Conservation (phyloP, 352 stramenopile species). For the Globisporangium megalacanthum region DNA sequence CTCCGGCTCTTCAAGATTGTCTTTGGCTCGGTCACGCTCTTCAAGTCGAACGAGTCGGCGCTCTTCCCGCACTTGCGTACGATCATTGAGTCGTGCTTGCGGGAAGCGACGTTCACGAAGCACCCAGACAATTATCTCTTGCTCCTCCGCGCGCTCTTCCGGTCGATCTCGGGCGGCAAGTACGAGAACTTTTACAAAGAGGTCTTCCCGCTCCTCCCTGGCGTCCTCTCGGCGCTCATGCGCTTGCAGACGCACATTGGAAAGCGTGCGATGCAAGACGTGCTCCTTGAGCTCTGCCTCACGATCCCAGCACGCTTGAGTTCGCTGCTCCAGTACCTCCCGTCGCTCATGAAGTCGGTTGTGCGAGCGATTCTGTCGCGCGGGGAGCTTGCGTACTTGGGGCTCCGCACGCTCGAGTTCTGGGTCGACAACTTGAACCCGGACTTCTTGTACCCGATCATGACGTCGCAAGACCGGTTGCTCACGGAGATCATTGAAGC, state of each 20-base stretch:
- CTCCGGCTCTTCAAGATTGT: constrained; percentile 94
- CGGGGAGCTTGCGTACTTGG: constrained; percentile 94
- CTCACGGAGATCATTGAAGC: constrained; percentile 94
- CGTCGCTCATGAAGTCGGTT: constrained; percentile 94
- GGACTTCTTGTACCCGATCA: constrained; percentile 94
- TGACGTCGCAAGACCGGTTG: constrained; percentile 84
- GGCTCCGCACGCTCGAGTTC: constrained; percentile 95
- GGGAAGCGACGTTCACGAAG: constrained; percentile 86
- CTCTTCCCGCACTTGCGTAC: constrained; percentile 92
- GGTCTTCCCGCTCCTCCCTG: constrained; percentile 91
- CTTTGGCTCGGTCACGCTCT: constrained; percentile 94
- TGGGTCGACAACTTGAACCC: constrained; percentile 99
- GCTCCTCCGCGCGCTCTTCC: constrained; percentile 92
- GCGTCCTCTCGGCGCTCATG: constrained; percentile 92
- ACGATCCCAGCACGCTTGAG: constrained; percentile 95
- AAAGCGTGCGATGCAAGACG: constrained; percentile 83
- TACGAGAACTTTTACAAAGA: constrained; percentile 99
- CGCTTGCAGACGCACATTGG: constrained; percentile 89
- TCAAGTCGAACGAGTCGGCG: constrained; percentile 94
- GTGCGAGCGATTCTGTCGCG: constrained; percentile 92
- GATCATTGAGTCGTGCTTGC: constrained; percentile 92
- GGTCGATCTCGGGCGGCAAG: constrained; percentile 95
- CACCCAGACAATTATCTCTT: constrained; percentile 94
- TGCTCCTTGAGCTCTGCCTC: constrained; percentile 94
- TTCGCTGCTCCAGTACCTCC: constrained; percentile 95